These are phyloP conservation scores for Marchantia polymorpha DNA, from an alignment of 225 moss, liverwort and hornwort species.

Conservation along the genomic window DNA sequence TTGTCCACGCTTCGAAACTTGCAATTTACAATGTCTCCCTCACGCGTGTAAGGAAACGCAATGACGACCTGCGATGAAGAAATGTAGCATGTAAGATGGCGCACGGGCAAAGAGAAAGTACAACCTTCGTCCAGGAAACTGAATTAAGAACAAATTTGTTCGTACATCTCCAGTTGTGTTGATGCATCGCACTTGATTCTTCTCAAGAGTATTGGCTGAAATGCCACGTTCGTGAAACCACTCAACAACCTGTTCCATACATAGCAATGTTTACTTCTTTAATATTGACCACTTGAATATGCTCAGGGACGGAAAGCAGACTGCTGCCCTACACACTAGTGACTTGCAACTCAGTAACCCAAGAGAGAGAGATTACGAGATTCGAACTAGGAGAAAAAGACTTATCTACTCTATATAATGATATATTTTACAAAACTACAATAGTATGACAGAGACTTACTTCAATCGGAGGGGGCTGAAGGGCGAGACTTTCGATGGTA, in stretches of 20 bases:
- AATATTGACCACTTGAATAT: background rate
- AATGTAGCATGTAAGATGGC: background rate
- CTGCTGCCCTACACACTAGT: background rate
- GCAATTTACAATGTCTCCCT: slow-evolving; percentile 83
- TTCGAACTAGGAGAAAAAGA: background rate
- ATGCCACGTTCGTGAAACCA: slow-evolving; percentile 37
- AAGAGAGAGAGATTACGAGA: too few relatives aligned
- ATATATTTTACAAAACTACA: background rate
- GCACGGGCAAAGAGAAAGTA: background rate
- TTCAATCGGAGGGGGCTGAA: slow-evolving; percentile 21
- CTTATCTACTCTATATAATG: background rate
- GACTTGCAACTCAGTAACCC: background rate
- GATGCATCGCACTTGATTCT: slow-evolving; percentile 32
- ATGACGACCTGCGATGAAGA: slow-evolving; percentile 39
- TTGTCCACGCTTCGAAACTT: slow-evolving; percentile 78
- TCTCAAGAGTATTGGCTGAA: slow-evolving; percentile 31
- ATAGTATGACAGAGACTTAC: background rate
- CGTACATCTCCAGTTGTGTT: slow-evolving; percentile 28
- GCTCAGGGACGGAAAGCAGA: background rate
- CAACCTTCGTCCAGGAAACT: background rate
- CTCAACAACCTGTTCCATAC: slow-evolving; percentile 26
- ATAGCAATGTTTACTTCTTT: background rate
- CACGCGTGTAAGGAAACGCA: slow-evolving; percentile 81
- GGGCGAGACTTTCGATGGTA: slow-evolving; percentile 48
- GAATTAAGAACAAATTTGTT: background rate